These are phyloP conservation scores for Cutaneotrichosporon dermatis DNA, from an alignment of 1,284 basidiomycete genomes.

Conservation along the genomic window DNA sequence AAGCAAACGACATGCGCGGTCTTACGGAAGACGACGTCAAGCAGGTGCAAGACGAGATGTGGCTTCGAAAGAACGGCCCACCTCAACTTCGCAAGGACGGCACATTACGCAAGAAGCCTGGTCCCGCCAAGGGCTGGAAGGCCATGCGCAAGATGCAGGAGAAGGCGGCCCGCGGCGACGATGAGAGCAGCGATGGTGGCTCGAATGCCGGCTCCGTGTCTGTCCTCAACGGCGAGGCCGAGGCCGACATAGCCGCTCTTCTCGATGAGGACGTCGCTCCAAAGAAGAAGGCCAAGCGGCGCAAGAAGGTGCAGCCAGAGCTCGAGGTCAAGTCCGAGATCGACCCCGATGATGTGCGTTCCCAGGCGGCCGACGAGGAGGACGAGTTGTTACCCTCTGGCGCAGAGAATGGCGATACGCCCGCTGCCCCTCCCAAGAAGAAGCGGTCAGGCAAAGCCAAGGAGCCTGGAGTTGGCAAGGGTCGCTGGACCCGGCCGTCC, in stretches of 20 bases:
- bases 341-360: constrained; percentile 15
- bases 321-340: constrained; percentile 11
- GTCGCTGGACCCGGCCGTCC: constrained; percentile 34
- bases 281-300: constrained; percentile 19
- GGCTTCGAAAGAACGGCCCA: constrained; percentile 34
- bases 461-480: constrained; percentile 40
- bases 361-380: constrained; percentile 13
- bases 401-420: constrained; percentile 16
- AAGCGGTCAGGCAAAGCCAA: constrained; percentile 29
- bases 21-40: constrained; percentile 43
- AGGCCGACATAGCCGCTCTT: constrained; percentile 40
- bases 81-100: constrained; percentile 44
- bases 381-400: constrained; percentile 18
- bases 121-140: constrained; percentile 48
- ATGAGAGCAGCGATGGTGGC: constrained; percentile 24
- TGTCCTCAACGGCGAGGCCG: constrained; percentile 30
- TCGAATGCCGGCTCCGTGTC: constrained; percentile 13
- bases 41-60: constrained; percentile 46
- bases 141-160: constrained; percentile 21
- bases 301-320: constrained; percentile 5
- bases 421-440: constrained; percentile 10
- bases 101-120: constrained; percentile 45
- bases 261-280: constrained; percentile 21
- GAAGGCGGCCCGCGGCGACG: constrained; percentile 13
- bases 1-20: constrained; percentile 28